Conservation (phyloP, 257 asterid species). For the Solanum rostratum region DNA sequence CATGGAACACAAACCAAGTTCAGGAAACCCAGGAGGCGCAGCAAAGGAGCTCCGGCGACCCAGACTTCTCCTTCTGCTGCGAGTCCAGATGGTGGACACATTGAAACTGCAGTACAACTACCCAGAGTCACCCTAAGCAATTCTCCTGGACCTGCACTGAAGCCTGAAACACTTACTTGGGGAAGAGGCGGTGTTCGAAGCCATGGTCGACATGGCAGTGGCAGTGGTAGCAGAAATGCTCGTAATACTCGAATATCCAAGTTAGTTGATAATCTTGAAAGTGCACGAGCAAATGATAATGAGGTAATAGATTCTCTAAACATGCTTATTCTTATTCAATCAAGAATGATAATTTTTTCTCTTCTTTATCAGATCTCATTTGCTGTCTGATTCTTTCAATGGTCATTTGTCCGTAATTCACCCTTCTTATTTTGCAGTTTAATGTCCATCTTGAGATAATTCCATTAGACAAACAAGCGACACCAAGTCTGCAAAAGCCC, state of each 20-base stretch:
- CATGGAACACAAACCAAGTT: slow-evolving; percentile 16
- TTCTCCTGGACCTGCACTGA: slow-evolving; percentile 2
- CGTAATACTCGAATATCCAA: slow-evolving; percentile 13
- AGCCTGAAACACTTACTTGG: slow-evolving; percentile 21
- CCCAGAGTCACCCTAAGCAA: slow-evolving; percentile 3
- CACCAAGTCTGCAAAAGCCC: slow-evolving; percentile 18
- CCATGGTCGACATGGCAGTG: slow-evolving; percentile 22
- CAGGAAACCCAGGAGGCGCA: slow-evolving; percentile 11
- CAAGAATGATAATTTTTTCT: neutral
- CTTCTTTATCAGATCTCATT: neutral
- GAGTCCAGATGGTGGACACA: slow-evolving; percentile 5
- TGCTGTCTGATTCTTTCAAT: neutral
- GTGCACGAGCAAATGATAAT: neutral
- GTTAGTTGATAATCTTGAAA: slow-evolving; percentile 17
- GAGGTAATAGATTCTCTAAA: slow-evolving; percentile 10
- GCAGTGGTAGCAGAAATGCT: slow-evolving; percentile 10
- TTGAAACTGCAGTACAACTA: slow-evolving; percentile 6
- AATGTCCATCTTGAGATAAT: slow-evolving; percentile 11
- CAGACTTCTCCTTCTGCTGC: slow-evolving; percentile 5
- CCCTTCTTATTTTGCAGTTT: slow-evolving; percentile 13
- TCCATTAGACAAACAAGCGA: slow-evolving; percentile 16
- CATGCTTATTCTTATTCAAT: neutral
- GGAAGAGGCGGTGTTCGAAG: slow-evolving; percentile 33
- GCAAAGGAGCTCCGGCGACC: slow-evolving; percentile 1
- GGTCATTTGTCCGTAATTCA: neutral